A percentile compares a stretch with the other conserved stretches of the same genome.
Evolutionary conservation across 306 rosid genomes (phyloP).

Genomic region (Citrullus mucosospermus): DNA sequence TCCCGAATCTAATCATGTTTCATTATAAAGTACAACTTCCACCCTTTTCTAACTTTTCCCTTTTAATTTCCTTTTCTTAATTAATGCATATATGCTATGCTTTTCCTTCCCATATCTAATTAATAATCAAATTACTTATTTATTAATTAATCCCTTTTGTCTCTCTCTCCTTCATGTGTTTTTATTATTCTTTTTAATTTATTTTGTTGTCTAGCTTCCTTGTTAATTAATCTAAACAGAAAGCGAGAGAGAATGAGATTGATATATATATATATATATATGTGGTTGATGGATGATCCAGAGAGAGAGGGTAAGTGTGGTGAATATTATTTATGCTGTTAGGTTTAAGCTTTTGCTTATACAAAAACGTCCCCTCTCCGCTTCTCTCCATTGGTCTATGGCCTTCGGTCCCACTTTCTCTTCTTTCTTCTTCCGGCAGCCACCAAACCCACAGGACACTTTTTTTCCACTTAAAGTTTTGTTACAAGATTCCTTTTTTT

Average conservation of each 20-base stretch:
- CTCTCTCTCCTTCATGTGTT: background rate
- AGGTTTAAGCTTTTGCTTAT: background rate
- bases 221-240: background rate
- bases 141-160: background rate
- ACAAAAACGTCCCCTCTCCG: background rate
- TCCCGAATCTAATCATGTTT: slow-evolving; percentile 50
- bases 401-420: background rate
- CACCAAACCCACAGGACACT: background rate
- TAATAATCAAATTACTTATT: background rate
- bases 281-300: background rate
- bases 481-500: background rate
- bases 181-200: background rate
- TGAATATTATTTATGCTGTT: background rate
- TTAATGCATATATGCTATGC: background rate
- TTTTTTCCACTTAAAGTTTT: background rate
- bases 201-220: background rate
- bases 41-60: background rate
- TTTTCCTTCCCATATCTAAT: background rate
- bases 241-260: background rate
- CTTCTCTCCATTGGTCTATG: background rate
- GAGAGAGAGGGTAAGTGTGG: background rate
- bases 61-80: background rate
- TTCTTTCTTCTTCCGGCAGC: slow-evolving; percentile 1
- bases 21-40: background rate
- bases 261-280: background rate